Base-by-base conservation (phyloP, 2,329 filamentous ascomycete species). In the Hypoxylon sp. region DNA sequence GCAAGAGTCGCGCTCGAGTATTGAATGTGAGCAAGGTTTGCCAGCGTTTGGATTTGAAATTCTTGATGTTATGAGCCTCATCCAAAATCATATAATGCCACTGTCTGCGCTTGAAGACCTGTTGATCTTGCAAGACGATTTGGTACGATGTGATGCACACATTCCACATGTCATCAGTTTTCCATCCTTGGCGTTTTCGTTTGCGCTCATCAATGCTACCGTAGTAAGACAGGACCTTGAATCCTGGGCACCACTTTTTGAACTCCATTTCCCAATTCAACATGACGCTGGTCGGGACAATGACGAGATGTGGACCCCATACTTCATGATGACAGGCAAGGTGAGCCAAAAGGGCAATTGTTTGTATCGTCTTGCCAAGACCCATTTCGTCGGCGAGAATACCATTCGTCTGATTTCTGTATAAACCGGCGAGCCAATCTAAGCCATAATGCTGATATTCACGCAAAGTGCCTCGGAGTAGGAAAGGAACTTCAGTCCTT, bases 191-290 rank as follows among this genome's bases (percentile, higher is more conserved):
- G 28, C 97, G 91, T 80, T 98, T 98, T 72, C 91, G 86, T 78
- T 93, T 94, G 49, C 96, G 91, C 80, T 99, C 96, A 72, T 98
- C 94, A 74, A 94, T 92, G 45, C 91, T 93, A 46, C 97, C 96
- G 77, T 98, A 99, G 81, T 99, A 99, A 0, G 94, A 96, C 65
- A 99, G 85, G 61, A 99, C 97, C 78, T 98, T 98, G 85, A 99
- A 99, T 0, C 96, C 95, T 2, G 97, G 96, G 63, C 94, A 93
- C 89, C 95, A 99, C 79, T 99, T 99, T 77, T 98, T 98, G 86
- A 99, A 99, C 80, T 99, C 96, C 92, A 98, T 98, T 79, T 99
- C 97, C 96, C 96, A 99, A 77, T 99, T 99, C 71, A 99, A 88
- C 86, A 99, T 98, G 52, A 99, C 97, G 80, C 94, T 98, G 1